Evolutionary conservation across 169 alveolate species (phyloP), one percentile per base, ranked within the genome.

Genomic region (Cystoisospora suis): DNA sequence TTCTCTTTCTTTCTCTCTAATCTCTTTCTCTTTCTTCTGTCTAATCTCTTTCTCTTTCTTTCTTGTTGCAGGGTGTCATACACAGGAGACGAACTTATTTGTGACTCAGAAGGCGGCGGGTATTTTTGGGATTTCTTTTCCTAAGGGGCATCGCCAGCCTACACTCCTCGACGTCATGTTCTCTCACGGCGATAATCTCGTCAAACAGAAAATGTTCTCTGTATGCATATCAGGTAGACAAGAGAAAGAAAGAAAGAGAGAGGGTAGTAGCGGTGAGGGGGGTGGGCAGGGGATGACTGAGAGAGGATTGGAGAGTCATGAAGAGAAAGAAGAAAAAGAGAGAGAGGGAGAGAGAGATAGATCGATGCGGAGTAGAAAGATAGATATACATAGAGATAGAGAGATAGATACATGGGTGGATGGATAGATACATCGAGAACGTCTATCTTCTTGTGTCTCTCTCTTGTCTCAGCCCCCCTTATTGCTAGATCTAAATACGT

Each of bases 81-180:
- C 90, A 7, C 87, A 56, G 36, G 98, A 97, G 91, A 96, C 97
- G 42, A 89, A 96, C 53, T 87, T 96, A 90, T 97, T 97, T 85
- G 90, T 69, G 40, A 92, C 97, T 20, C 96, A 97, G 91, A 88
- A 90, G 85, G 98, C 97, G 6, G 96, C 96, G 92, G 98, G 98
- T 0, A 97, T 97, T 36, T 86, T 97, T 90, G 98, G 98, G 40
- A 53, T 89, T 75, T 27, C 92, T 95, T 38, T 94, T 92, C 81
- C 89, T 47, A 77, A 42, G 79, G 92, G 45, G n/a, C 49, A 23
- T 40, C 83, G 36, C 46, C 92, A 75, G 90, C 77, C 83, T 7
- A 95, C 96, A 15, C 89, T 95, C 36, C 58, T 93, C 42, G 95
- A 95, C 69, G 88, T 38, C 0, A 77, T 92, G 80, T 81, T 91